Conservation (phyloP, 2,329 filamentous ascomycete species). For the Verticillium zaregamsianum region DNA sequence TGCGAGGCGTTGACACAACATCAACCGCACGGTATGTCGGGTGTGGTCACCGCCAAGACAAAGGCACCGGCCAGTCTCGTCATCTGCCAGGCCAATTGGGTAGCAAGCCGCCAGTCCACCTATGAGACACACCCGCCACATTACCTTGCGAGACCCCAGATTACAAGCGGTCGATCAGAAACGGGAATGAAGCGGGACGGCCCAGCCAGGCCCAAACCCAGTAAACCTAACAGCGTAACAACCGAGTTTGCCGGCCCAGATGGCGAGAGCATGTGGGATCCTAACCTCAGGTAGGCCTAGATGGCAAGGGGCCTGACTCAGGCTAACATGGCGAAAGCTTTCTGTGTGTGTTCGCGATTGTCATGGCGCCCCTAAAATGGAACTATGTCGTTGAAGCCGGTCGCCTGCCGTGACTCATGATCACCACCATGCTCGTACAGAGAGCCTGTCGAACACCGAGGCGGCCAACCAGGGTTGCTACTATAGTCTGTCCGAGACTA, state of each 20-base stretch:
- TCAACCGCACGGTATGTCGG: no score
- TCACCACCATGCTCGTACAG: background rate
- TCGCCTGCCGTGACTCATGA: background rate
- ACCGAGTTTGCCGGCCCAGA: background rate
- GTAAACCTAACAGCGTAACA: background rate
- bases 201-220: background rate
- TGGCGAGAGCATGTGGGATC: background rate
- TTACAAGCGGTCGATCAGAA: background rate
- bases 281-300: background rate
- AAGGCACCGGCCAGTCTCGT: background rate
- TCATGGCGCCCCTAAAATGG: background rate
- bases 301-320: background rate
- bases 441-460: slow-evolving; percentile 19
- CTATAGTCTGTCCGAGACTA: background rate
- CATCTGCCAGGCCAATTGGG: background rate
- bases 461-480: slow-evolving; percentile 14
- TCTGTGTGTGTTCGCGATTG: no score
- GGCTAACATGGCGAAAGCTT: no score
- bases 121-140: background rate
- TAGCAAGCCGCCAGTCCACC: background rate
- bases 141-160: background rate
- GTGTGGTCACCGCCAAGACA: no score
- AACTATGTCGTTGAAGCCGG: background rate
- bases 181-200: background rate
- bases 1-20: no score